A percentile compares a stretch with the other conserved stretches of the same genome.
Evolutionary conservation across 2,329 filamentous ascomycete species (phyloP).

Genomic region (Scolecobasidium constrictum): DNA sequence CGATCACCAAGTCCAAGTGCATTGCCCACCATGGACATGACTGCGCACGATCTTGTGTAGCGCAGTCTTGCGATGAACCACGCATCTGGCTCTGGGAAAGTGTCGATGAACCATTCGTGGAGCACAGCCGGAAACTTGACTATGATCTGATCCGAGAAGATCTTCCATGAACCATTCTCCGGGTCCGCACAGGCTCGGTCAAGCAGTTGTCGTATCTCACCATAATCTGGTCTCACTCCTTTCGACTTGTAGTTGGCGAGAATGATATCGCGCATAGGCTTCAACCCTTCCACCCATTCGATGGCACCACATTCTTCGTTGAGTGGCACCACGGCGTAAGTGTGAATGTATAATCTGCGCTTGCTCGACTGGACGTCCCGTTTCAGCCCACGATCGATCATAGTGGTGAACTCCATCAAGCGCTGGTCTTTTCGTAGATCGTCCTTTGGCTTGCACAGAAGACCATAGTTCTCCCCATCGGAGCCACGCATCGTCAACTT

Average conservation of each 20-base stretch:
- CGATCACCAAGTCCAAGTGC: slow-evolving; percentile 88
- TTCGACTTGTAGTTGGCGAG: slow-evolving; percentile 67
- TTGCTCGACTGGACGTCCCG: slow-evolving; percentile 83
- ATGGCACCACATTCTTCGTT: slow-evolving; percentile 98
- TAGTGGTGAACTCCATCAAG: slow-evolving; percentile 97
- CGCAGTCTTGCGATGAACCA: slow-evolving; percentile 85
- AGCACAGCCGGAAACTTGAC: slow-evolving; percentile 70
- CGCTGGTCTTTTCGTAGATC: slow-evolving; percentile 95
- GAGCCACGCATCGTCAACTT: slow-evolving; percentile 81
- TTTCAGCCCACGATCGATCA: slow-evolving; percentile 93
- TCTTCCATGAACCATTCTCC: slow-evolving; percentile 43
- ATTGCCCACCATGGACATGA: slow-evolving; percentile 99
- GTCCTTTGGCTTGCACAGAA: slow-evolving; percentile 96
- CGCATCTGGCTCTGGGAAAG: slow-evolving; percentile 81
- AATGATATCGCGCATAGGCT: slow-evolving; percentile 85
- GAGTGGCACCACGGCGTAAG: slow-evolving; percentile 89
- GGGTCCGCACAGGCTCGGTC: slow-evolving; percentile 54
- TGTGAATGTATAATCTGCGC: slow-evolving; percentile 87
- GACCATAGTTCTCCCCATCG: slow-evolving; percentile 77
- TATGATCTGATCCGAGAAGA: slow-evolving; percentile 60
- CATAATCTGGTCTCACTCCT: slow-evolving; percentile 58
- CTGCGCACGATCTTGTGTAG: slow-evolving; percentile 88
- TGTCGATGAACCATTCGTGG: slow-evolving; percentile 89
- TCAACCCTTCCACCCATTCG: slow-evolving; percentile 96
- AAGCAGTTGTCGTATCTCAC: slow-evolving; percentile 46